A percentile compares a stretch with the other conserved stretches of the same genome.
phyloP scores from a whole-genome alignment of 768 basidiomycete genomes.

The Pisolithus orientalis region DNA sequence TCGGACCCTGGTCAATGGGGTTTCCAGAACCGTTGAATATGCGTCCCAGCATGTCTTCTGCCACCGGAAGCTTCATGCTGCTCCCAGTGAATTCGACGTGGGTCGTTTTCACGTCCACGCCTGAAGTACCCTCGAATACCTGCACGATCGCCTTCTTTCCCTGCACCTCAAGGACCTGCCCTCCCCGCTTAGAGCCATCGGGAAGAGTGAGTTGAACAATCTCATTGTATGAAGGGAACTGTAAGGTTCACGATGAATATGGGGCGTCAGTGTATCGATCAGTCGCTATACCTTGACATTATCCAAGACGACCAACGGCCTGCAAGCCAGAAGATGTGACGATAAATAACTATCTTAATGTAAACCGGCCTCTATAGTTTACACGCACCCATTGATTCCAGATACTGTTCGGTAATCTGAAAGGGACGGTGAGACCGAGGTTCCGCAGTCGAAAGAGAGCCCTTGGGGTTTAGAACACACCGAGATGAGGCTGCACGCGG shows the following conservation, averaged over 20 bases:
- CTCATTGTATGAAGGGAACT: slow-evolving; percentile 99
- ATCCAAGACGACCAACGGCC: slow-evolving; percentile 93
- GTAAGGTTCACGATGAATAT: slow-evolving; percentile 11
- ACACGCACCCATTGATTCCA: slow-evolving; percentile 88
- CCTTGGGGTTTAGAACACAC: slow-evolving; percentile 36
- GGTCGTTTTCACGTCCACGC: slow-evolving; percentile 95
- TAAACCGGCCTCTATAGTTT: neutral
- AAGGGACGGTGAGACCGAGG: slow-evolving; percentile 8
- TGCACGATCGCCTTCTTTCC: slow-evolving; percentile 99
- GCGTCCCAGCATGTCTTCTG: slow-evolving; percentile 97
- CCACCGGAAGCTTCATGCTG: slow-evolving; percentile 98
- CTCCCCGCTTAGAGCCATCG: slow-evolving; percentile 91
- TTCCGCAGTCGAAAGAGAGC: neutral
- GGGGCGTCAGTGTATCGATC: slow-evolving; percentile 1
- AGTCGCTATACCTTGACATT: slow-evolving; percentile 80
- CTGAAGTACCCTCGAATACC: slow-evolving; percentile 97
- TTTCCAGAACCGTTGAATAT: slow-evolving; percentile 99
- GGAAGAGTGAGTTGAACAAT: slow-evolving; percentile 94
- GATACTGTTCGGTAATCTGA: slow-evolving; percentile 97
- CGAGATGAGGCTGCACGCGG: slow-evolving; percentile 83
- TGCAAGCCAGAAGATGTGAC: slow-evolving; percentile 25
- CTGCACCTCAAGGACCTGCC: slow-evolving; percentile 96
- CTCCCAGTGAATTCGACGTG: slow-evolving; percentile 97
- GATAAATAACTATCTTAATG: slow-evolving; percentile 4
- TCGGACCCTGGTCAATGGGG: slow-evolving; percentile 97